Conservation (phyloP, 345 rosid genomes). For the Lepidium sativum region DNA sequence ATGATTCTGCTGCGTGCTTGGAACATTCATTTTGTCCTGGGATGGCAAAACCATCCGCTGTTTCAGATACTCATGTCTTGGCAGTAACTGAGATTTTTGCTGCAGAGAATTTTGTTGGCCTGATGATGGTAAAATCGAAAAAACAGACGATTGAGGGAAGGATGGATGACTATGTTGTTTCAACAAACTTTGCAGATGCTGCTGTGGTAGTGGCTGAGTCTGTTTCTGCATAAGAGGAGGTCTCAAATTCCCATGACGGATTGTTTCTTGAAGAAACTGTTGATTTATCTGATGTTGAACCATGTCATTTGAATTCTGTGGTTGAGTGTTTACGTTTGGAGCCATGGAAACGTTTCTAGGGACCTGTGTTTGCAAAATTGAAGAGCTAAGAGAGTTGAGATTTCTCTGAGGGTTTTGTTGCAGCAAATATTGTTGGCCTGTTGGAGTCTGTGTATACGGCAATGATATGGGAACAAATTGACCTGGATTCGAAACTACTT, state of each 20-base stretch:
- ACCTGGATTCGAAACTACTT: constrained; percentile 42
- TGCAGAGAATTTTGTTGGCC: constrained; percentile 45
- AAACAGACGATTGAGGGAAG: constrained; percentile 39
- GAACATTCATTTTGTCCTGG: constrained; percentile 40
- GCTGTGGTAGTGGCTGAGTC: background rate
- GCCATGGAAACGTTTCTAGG: constrained; percentile 35
- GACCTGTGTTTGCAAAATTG: constrained; percentile 37
- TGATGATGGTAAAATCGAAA: background rate
- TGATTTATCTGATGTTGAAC: constrained; percentile 44
- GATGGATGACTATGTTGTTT: constrained; percentile 44
- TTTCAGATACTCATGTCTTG: constrained; percentile 47
- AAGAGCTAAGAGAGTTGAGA: constrained; percentile 38
- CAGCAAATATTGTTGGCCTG: constrained; percentile 38
- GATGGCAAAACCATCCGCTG: constrained; percentile 36
- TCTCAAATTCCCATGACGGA: constrained; percentile 35
- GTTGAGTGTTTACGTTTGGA: constrained; percentile 46
- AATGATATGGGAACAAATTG: constrained; percentile 27
- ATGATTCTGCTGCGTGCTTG: constrained; percentile 46
- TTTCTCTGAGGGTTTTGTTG: constrained; percentile 32
- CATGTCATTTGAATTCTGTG: constrained; percentile 31
- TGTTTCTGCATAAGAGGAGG: constrained; percentile 45
- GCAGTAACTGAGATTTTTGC: constrained; percentile 45
- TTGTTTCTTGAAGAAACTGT: constrained; percentile 26
- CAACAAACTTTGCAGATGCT: constrained; percentile 34
- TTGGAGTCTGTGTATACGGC: constrained; percentile 41